These are phyloP conservation scores for Pythium rhizo-oryzae DNA, from an alignment of 352 stramenopile genomes.

Conservation along the genomic window DNA sequence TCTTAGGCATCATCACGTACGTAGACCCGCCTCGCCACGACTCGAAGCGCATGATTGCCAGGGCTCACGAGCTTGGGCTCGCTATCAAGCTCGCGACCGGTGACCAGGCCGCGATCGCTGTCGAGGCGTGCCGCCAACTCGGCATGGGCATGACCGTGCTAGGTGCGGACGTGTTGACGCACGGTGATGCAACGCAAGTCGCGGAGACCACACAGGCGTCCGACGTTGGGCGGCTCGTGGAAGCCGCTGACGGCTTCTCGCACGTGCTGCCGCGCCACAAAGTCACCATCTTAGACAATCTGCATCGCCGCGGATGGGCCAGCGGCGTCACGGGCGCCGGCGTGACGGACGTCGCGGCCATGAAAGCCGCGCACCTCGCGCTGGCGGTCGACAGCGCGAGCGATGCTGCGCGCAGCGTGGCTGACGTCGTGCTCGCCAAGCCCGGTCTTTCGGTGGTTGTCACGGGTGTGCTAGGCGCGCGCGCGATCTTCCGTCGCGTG, in stretches of 20 bases:
- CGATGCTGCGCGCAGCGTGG: slow-evolving; percentile 88
- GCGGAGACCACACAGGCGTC: slow-evolving; percentile 15
- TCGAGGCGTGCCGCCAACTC: slow-evolving; percentile 92
- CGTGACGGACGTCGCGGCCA: slow-evolving; percentile 67
- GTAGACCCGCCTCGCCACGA: slow-evolving; percentile 95
- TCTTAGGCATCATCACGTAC: slow-evolving; percentile 95
- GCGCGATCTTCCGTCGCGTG: slow-evolving; percentile 95
- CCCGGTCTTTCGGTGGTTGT: slow-evolving; percentile 93
- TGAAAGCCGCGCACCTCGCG: slow-evolving; percentile 74
- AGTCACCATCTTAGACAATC: slow-evolving; percentile 87
- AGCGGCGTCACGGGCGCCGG: slow-evolving; percentile 80
- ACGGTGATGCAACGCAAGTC: slow-evolving; percentile 12
- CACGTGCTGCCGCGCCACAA: slow-evolving; percentile 95
- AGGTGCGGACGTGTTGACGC: slow-evolving; percentile 70
- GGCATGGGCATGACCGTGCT: slow-evolving; percentile 90
- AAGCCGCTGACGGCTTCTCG: slow-evolving; percentile 94
- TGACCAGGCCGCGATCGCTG: slow-evolving; percentile 93
- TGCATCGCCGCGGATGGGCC: slow-evolving; percentile 78
- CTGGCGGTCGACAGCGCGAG: slow-evolving; percentile 86
- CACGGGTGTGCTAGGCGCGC: slow-evolving; percentile 87
- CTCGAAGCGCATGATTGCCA: slow-evolving; percentile 93
- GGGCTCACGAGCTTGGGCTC: slow-evolving; percentile 91
- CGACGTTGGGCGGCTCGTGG: slow-evolving; percentile 45
- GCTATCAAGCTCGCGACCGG: slow-evolving; percentile 98
- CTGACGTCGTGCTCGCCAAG: slow-evolving; percentile 95